A percentile compares a stretch with the other conserved stretches of the same genome.
Conservation (phyloP, 2,329 filamentous ascomycete genomes). For the Coleophoma eucalyptorum region DNA sequence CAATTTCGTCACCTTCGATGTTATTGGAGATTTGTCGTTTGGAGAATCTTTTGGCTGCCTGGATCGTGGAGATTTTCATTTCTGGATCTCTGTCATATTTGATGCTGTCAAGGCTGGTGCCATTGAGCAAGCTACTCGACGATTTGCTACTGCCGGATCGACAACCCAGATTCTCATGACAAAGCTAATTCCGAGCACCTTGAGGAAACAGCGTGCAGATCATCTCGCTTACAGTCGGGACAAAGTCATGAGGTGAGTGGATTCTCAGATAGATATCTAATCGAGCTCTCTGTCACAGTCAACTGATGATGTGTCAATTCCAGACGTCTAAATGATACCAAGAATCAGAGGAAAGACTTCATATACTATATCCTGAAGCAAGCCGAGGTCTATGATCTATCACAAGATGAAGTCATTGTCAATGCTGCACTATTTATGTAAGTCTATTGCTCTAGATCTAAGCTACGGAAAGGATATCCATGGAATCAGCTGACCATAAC, state of each 20-base stretch:
- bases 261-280: neutral
- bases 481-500: no score
- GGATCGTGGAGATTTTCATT: neutral
- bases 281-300: neutral
- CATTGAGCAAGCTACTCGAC: slow-evolving; percentile 1
- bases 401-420: slow-evolving; percentile 17
- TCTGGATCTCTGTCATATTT: slow-evolving; percentile 1
- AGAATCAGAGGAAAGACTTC: slow-evolving; percentile 11
- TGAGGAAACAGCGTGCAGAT: neutral
- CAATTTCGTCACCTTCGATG: slow-evolving; percentile 1
- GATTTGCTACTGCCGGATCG: neutral
- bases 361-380: slow-evolving; percentile 17
- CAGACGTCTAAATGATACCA: neutral
- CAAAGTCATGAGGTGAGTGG: neutral
- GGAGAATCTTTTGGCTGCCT: slow-evolving; percentile 1
- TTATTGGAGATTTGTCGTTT: slow-evolving; percentile 3
- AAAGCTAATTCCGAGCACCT: neutral
- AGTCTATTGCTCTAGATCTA: no score
- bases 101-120: slow-evolving; percentile 1
- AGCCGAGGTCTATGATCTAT: slow-evolving; percentile 14
- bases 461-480: no score
- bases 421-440: slow-evolving; percentile 15
- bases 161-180: neutral
- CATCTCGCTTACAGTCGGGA: neutral
- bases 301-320: neutral